These are phyloP conservation scores for Mycosphaerella sp. DNA, from an alignment of 2,329 filamentous ascomycete species.

Conservation along the genomic window DNA sequence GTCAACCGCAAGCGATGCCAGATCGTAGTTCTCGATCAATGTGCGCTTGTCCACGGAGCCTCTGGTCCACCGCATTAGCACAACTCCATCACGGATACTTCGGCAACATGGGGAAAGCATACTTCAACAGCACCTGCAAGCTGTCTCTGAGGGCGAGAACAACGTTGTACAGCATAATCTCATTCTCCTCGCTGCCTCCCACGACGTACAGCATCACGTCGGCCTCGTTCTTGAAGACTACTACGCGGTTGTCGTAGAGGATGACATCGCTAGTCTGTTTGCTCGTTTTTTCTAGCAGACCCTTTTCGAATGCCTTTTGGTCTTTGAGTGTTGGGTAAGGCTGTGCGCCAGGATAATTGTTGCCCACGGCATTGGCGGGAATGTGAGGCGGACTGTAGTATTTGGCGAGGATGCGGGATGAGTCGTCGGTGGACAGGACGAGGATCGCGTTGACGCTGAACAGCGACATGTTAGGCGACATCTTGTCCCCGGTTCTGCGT, in stretches of 20 bases:
- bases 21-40: conserved; percentile 97
- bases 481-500: conserved; percentile 25
- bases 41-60: conserved; percentile 97
- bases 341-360: conserved; percentile 59
- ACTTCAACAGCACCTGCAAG: conserved; percentile 89
- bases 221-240: conserved; percentile 96
- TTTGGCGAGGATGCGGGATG: conserved; percentile 86
- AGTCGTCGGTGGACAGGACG: conserved; percentile 67
- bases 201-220: conserved; percentile 97
- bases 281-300: conserved; percentile 86
- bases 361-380: conserved; percentile 46
- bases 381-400: conserved; percentile 73
- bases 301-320: conserved; percentile 96
- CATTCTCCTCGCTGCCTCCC: conserved; percentile 87
- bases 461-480: conserved; percentile 50
- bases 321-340: conserved; percentile 86
- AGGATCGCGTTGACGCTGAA: conserved; percentile 51
- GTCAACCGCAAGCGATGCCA: conserved; percentile 88
- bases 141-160: conserved; percentile 86
- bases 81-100: background rate
- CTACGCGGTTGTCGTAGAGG: conserved; percentile 91
- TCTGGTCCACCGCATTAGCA: conserved; percentile 43
- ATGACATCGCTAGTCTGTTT: conserved; percentile 96
- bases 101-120: conserved; percentile 31
- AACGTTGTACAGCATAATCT: conserved; percentile 89